These are phyloP conservation scores for Leucogyrophana mollusca DNA, from an alignment of 768 basidiomycete species.

Conservation along the genomic window DNA sequence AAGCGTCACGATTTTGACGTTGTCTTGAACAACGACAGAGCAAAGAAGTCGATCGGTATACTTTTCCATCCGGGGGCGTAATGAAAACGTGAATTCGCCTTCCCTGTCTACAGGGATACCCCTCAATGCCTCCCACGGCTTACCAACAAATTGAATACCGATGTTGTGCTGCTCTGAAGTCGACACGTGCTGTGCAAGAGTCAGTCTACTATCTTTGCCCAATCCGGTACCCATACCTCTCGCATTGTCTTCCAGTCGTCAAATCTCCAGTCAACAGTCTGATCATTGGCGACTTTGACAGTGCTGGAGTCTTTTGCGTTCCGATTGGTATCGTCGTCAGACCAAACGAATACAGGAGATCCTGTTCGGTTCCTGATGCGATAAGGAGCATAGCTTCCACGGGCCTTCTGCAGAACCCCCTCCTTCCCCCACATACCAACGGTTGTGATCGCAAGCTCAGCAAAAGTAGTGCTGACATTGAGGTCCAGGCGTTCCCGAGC, in stretches of 20 bases:
- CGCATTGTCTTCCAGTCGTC: slow-evolving; percentile 94
- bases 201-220: slow-evolving; percentile 1
- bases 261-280: slow-evolving; percentile 91
- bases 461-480: slow-evolving; percentile 88
- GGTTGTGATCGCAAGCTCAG: slow-evolving; percentile 77
- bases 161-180: slow-evolving; percentile 78
- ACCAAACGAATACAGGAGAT: slow-evolving; percentile 80
- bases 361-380: slow-evolving; percentile 90
- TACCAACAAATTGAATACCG: slow-evolving; percentile 79
- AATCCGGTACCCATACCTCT: slow-evolving; percentile 55
- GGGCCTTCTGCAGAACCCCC: slow-evolving; percentile 66
- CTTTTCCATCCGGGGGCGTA: slow-evolving; percentile 78
- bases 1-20: slow-evolving; percentile 91
- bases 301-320: slow-evolving; percentile 47
- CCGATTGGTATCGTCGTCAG: slow-evolving; percentile 63
- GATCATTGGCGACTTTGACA: slow-evolving; percentile 67
- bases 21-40: slow-evolving; percentile 86
- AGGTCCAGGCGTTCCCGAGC: slow-evolving; percentile 86
- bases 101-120: slow-evolving; percentile 91
- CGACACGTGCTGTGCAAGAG: slow-evolving; percentile 36
- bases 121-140: slow-evolving; percentile 85
- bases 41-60: slow-evolving; percentile 81
- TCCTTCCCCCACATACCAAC: slow-evolving; percentile 75
- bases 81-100: slow-evolving; percentile 83
- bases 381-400: slow-evolving; percentile 93